Conservation (phyloP, 2,329 filamentous ascomycete genomes). For the Pseudogymnoascus sp. region DNA sequence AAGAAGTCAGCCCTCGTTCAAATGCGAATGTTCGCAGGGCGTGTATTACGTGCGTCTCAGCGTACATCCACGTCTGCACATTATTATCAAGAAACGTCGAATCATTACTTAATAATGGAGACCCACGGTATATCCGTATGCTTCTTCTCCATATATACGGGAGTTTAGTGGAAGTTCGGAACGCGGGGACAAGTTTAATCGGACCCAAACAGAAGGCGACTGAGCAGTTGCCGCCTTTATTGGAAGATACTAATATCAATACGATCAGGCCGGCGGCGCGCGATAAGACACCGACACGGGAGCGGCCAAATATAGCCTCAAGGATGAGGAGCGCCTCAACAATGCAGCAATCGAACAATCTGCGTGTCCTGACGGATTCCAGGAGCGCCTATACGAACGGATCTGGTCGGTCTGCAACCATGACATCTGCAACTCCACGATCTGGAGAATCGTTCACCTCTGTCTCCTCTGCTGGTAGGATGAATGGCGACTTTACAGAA, state of each 20-base stretch:
- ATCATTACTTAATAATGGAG: conserved; percentile 55
- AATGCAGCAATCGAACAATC: conserved; percentile 25
- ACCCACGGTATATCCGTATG: conserved; percentile 58
- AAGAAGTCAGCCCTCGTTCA: conserved; percentile 40
- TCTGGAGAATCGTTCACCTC: conserved; percentile 70
- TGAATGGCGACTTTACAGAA: conserved; percentile 55
- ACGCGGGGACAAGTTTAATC: conserved; percentile 23
- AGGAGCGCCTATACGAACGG: conserved; percentile 42
- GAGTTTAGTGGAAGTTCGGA: conserved; percentile 57
- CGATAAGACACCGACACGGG: conserved; percentile 46
- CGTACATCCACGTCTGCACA: conserved; percentile 58
- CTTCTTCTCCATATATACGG: conserved; percentile 57
- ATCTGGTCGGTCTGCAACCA: conserved; percentile 41
- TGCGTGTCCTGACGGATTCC: conserved; percentile 50
- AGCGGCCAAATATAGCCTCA: conserved; percentile 34
- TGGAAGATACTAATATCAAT: conserved; percentile 1
- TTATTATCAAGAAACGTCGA: conserved; percentile 54
- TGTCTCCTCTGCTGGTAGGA: conserved; percentile 21
- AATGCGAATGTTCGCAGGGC: conserved; percentile 58
- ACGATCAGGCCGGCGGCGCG: conserved; percentile 44
- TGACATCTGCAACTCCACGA: conserved; percentile 57
- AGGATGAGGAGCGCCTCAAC: conserved; percentile 27
- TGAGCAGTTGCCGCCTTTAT: neutral
- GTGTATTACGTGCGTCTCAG: conserved; percentile 54
- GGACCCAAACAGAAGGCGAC: conserved; percentile 12